Conservation (phyloP, 1,284 basidiomycete genomes). For the Cystobasidiaceae sp. region DNA sequence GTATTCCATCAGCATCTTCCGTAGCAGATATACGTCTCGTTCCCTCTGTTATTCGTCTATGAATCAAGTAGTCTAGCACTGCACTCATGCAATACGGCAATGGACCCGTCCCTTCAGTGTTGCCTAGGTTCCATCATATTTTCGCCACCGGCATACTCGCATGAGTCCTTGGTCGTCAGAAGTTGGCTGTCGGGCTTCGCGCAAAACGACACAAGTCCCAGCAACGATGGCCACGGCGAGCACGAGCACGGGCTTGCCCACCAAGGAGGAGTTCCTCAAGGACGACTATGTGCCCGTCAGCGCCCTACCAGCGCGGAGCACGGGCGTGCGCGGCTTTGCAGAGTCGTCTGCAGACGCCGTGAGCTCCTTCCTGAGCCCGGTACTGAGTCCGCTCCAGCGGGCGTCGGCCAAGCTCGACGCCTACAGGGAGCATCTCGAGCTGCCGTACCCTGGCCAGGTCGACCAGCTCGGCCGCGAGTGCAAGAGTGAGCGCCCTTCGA, state of each 20-base stretch:
- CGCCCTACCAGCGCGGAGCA: slow-evolving; percentile 2
- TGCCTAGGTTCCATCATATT: too few species aligned
- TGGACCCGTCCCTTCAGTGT: too few species aligned
- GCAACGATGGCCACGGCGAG: slow-evolving; percentile 4
- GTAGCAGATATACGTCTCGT: not conserved
- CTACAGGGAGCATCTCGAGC: slow-evolving; percentile 52
- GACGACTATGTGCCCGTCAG: slow-evolving; percentile 22
- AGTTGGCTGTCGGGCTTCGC: too few species aligned
- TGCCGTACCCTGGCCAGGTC: slow-evolving; percentile 80
- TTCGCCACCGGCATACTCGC: not conserved
- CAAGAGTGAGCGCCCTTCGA: slow-evolving; percentile 36
- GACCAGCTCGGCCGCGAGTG: slow-evolving; percentile 83
- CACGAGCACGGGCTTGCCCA: not conserved
- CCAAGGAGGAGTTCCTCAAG: slow-evolving; percentile 18
- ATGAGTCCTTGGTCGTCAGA: too few species aligned
- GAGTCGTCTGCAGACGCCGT: slow-evolving; percentile 12
- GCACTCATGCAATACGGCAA: too few species aligned
- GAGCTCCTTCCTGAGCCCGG: slow-evolving; percentile 18
- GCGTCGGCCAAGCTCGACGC: slow-evolving; percentile 21
- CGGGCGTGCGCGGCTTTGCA: slow-evolving; percentile 19
- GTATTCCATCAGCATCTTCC: not conserved
- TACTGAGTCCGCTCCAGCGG: slow-evolving; percentile 16
- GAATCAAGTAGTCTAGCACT: too few species aligned
- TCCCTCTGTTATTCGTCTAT: too few species aligned
- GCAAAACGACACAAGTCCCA: not conserved